Conservation (phyloP, 495 filamentous ascomycete genomes). For the Darksidea phi region DNA sequence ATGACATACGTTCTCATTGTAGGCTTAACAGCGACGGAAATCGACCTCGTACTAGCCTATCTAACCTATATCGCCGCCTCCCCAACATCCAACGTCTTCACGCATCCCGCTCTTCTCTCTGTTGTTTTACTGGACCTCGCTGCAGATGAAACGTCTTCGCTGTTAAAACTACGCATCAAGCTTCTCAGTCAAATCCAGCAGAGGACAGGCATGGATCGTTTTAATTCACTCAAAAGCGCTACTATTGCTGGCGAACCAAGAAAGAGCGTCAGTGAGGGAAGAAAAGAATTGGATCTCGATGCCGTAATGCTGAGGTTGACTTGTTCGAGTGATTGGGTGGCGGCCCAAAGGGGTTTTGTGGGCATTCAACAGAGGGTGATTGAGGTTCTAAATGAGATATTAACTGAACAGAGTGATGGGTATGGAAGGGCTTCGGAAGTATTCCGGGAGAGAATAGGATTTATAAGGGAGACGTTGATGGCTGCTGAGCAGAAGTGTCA, state of each 20-base stretch:
- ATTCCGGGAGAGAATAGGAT: conserved; percentile 9
- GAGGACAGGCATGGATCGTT: conserved; percentile 20
- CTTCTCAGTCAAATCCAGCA: conserved; percentile 19
- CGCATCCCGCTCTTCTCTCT: conserved; percentile 10
- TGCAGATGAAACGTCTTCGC: conserved; percentile 10
- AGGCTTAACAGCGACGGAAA: conserved; percentile 17
- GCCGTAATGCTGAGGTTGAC: conserved; percentile 18
- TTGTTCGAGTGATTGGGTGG: conserved; percentile 19
- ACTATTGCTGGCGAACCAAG: not conserved
- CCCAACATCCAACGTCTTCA: not conserved
- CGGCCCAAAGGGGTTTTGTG: conserved; percentile 16
- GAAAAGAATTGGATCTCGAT: conserved; percentile 15
- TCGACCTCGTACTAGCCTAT: conserved; percentile 12
- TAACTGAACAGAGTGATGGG: not conserved
- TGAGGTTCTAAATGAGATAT: not conserved
- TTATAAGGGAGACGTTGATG: conserved; percentile 1
- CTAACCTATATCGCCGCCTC: not conserved
- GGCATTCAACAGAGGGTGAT: conserved; percentile 12
- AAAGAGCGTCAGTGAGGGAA: not conserved
- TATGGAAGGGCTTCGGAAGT: not conserved
- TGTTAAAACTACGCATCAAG: conserved; percentile 19
- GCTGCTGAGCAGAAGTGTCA: conserved; percentile 18
- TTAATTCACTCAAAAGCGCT: conserved; percentile 9
- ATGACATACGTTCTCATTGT: conserved; percentile 15
- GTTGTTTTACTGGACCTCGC: conserved; percentile 12